Percentiles rank a stretch among this genome's conserved stretches.
Evolutionary conservation across 2,329 filamentous ascomycete species (phyloP).

Genomic region (Xylaria hypoxylon): DNA sequence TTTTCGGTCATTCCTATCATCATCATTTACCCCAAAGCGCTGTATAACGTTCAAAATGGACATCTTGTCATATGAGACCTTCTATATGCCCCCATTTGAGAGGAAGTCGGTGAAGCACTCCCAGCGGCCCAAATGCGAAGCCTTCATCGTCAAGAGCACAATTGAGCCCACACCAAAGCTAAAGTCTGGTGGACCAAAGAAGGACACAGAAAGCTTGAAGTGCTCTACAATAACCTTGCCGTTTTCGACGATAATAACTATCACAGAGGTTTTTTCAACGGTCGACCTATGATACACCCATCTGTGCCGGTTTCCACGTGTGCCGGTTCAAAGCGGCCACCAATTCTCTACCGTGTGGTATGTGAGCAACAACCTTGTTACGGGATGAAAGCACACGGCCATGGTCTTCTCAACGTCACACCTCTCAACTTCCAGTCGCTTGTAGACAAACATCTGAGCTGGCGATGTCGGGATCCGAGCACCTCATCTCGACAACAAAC

Average conservation of each 20-base stretch:
- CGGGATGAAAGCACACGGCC: conserved; percentile 6
- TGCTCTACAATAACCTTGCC: neutral
- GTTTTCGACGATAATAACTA: neutral
- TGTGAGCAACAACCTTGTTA: conserved; percentile 12
- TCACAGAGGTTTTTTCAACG: neutral
- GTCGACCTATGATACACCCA: neutral
- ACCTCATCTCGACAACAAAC: conserved; percentile 14
- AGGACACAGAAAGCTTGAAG: neutral
- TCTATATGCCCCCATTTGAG: neutral
- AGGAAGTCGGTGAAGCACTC: neutral
- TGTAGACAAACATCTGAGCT: neutral
- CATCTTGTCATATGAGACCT: neutral
- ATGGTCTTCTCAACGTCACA: neutral
- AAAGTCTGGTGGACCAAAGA: neutral
- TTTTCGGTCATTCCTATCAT: no score
- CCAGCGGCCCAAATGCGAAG: neutral
- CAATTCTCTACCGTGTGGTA: conserved; percentile 7
- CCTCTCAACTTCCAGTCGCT: neutral
- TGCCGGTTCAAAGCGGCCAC: neutral
- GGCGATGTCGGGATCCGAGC: conserved; percentile 1
- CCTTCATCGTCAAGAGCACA: neutral
- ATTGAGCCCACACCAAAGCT: neutral
- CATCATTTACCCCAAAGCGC: no score
- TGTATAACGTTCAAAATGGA: neutral
- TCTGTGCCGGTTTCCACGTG: neutral